Base-by-base conservation (phyloP, 257 asterid species). In the Paulownia fortunei region DNA sequence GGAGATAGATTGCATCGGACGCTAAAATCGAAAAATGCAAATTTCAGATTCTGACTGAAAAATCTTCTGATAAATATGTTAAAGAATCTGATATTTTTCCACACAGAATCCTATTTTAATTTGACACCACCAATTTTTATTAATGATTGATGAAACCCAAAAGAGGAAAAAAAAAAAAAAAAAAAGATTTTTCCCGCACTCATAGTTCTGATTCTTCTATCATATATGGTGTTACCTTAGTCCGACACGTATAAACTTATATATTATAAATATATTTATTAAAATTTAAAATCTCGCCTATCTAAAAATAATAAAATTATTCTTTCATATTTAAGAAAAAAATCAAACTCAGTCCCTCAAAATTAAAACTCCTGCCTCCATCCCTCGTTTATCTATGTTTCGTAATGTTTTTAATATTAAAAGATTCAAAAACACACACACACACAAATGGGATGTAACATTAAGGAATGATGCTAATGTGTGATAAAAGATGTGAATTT, bases 1-100 rank as follows among this genome's bases (percentile, higher is more conserved):
- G 46, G 52, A 23, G 56, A 80, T 74, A 46, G 80, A 80, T 80
- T 80, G 84, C 69, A 70, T 62, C 51, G 70, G 81, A 76, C 81
- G 79, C 81, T 81, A 70, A 63, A 81, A 44, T 51, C 77, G 74
- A 76, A 65, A 82, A 65, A 49, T 75, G 78, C 56, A 76, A 32
- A 21, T 49, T 12, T 76, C 69, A 49, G 71, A 63, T 76, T 81
- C 82, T 12, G 58, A 73, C 39, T 16, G 8, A 37, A 82, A 52
- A 68, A 51, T 60, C 47, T 46, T 23, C 21, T 46, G 42, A 42
- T 68, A 26, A 37, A 44, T 36, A 49, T 19, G 8, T 69, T 47
- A 47, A 3, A 52, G 77, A 72, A 54, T 72, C 67, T 19, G 2
- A 23, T 27, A 26, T 21, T 27, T 69, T 47, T 13, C 34, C 74